Evolutionary conservation across 192 early-diverging fungal genomes (phyloP).

Genomic region (Chytriomyces sp.): DNA sequence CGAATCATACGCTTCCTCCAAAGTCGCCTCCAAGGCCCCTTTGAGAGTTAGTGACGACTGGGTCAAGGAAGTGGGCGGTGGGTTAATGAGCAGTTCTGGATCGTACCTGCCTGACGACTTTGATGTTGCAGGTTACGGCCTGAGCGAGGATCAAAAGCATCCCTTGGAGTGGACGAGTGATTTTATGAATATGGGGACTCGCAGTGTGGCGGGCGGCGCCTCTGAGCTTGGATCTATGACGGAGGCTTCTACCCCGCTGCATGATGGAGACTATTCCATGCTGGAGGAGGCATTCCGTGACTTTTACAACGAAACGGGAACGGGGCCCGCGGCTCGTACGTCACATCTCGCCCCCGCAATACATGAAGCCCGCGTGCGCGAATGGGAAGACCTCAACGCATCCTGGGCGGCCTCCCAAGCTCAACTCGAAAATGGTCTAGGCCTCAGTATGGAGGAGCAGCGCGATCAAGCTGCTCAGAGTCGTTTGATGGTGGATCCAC

Average conservation of each 20-base stretch:
- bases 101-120: slow-evolving; percentile 58
- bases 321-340: background rate
- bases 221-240: background rate
- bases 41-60: slow-evolving; percentile 41
- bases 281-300: slow-evolving; percentile 28
- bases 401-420: slow-evolving; percentile 11
- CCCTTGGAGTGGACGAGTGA: slow-evolving; percentile 35
- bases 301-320: slow-evolving; percentile 25
- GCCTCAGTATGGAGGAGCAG: slow-evolving; percentile 7
- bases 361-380: background rate
- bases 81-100: slow-evolving; percentile 55
- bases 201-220: too few species aligned
- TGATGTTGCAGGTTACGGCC: slow-evolving; percentile 60
- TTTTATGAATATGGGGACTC: slow-evolving; percentile 1
- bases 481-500: background rate
- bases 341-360: background rate
- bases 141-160: slow-evolving; percentile 39
- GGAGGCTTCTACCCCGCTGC: background rate
- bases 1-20: too few species aligned
- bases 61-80: slow-evolving; percentile 42
- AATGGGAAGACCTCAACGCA: slow-evolving; percentile 32
- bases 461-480: background rate
- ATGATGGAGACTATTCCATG: slow-evolving; percentile 3
- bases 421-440: slow-evolving; percentile 1
- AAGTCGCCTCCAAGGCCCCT: slow-evolving; percentile 3